Conservation (phyloP, 176 grass and related monocot genomes). For the Tillandsia fasciculata region DNA sequence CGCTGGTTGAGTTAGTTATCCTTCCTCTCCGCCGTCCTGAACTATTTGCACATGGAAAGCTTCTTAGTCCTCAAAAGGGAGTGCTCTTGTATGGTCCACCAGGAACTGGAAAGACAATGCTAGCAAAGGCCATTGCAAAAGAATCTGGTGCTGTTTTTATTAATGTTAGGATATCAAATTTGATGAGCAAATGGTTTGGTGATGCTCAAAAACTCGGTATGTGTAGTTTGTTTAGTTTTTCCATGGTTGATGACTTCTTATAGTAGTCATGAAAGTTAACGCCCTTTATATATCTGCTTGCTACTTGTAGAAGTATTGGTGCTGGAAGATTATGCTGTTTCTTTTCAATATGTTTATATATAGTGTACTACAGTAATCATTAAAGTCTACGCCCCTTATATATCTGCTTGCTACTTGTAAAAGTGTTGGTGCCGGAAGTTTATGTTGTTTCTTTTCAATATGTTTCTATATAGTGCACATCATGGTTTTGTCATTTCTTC, state of each 20-base stretch:
- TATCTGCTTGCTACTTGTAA: neutral
- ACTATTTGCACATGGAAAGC: slow-evolving; percentile 69
- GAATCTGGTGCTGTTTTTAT: slow-evolving; percentile 93
- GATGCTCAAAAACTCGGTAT: slow-evolving; percentile 96
- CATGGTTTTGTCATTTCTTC: neutral
- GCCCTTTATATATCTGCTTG: neutral
- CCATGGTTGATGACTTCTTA: too few species aligned
- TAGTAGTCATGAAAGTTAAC: neutral
- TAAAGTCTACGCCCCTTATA: neutral
- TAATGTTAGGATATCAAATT: slow-evolving; percentile 88
- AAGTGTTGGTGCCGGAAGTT: neutral
- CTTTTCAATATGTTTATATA: neutral
- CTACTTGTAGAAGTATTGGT: neutral
- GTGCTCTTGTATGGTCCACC: slow-evolving; percentile 86
- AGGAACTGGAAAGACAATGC: slow-evolving; percentile 94
- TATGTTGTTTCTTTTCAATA: neutral
- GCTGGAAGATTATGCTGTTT: neutral
- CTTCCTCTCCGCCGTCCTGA: slow-evolving; percentile 79
- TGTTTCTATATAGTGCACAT: neutral
- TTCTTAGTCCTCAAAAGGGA: slow-evolving; percentile 89
- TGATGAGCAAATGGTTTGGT: slow-evolving; percentile 99
- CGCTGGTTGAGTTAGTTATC: slow-evolving; percentile 81
- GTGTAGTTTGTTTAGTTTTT: neutral
- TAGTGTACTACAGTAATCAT: neutral
- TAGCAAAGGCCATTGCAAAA: slow-evolving; percentile 90